phyloP scores from a whole-genome alignment of 1,139 yeast species.

The Kodamaea ohmeri region DNA sequence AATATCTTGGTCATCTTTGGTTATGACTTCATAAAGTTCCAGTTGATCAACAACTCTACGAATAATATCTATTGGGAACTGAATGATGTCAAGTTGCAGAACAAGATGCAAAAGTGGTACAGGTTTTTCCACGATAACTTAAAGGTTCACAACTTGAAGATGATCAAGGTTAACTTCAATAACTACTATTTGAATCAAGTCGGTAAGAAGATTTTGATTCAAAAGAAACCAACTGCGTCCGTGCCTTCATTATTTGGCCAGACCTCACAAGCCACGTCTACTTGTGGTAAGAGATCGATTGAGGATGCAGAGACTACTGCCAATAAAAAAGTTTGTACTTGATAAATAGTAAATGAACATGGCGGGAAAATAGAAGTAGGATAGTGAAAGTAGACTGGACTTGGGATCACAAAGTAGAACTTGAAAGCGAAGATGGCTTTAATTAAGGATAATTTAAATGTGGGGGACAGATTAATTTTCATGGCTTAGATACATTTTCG shows the following conservation, averaged over 20 bases:
- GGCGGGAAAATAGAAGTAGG: too few species aligned
- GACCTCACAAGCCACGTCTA: slow-evolving; percentile 4
- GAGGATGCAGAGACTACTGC: slow-evolving; percentile 11
- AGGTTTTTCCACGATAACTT: slow-evolving; percentile 24
- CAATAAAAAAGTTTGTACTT: slow-evolving; percentile 8
- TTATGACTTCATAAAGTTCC: slow-evolving; percentile 38
- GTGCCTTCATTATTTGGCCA: slow-evolving; percentile 18
- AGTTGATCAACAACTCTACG: slow-evolving; percentile 16
- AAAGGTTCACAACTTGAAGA: slow-evolving; percentile 17
- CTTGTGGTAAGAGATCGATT: slow-evolving; percentile 20
- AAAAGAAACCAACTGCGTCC: slow-evolving; percentile 16
- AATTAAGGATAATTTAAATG: too few species aligned
- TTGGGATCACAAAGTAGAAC: too few species aligned
- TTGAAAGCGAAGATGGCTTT: too few species aligned
- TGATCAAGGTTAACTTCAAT: slow-evolving; percentile 28
- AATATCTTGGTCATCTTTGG: slow-evolving; percentile 44
- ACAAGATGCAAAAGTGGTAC: slow-evolving; percentile 33
- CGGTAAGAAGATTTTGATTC: slow-evolving; percentile 32
- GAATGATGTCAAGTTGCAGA: slow-evolving; percentile 19
- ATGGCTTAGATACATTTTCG: too few species aligned
- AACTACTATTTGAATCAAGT: slow-evolving; percentile 34
- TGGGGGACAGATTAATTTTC: too few species aligned
- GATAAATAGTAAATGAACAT: background rate
- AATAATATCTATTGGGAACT: slow-evolving; percentile 34
- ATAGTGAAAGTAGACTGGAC: too few species aligned